Evolutionary conservation across 495 filamentous ascomycete genomes (phyloP).

Genomic region (Pyronema domesticum): DNA sequence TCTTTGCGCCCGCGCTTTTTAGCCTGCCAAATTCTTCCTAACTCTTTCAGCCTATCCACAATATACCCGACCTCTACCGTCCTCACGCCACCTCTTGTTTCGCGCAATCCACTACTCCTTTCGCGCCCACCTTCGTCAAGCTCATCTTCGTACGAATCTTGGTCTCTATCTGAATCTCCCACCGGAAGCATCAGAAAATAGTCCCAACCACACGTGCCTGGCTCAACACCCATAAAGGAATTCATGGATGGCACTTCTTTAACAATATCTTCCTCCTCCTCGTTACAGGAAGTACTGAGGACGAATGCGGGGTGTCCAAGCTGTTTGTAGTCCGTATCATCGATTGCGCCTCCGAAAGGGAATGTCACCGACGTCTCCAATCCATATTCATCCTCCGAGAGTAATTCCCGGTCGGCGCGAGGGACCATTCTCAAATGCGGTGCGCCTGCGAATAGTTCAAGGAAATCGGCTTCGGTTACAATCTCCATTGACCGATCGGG

Average conservation of each 20-base stretch:
- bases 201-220: constrained; percentile 23
- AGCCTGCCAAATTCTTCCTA: constrained; percentile 21
- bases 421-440: constrained; percentile 11
- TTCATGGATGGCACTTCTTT: constrained; percentile 22
- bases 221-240: constrained; percentile 17
- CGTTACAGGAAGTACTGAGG: constrained; percentile 11
- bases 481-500: background rate
- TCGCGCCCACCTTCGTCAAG: constrained; percentile 15
- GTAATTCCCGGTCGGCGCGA: background rate
- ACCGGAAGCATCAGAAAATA: constrained; percentile 22
- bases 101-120: constrained; percentile 4
- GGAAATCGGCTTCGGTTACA: constrained; percentile 4
- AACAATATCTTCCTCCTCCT: constrained; percentile 10
- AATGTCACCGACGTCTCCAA: constrained; percentile 16
- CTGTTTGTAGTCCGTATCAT: constrained; percentile 11
- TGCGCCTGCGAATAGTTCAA: constrained; percentile 14
- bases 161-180: constrained; percentile 14
- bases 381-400: constrained; percentile 9
- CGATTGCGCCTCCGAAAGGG: constrained; percentile 13
- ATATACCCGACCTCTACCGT: constrained; percentile 24
- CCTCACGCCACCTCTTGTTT: constrained; percentile 14
- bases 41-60: constrained; percentile 21
- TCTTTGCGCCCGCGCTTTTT: constrained; percentile 2
- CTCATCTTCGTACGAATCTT: constrained; percentile 12
- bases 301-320: constrained; percentile 19